phyloP scores from a whole-genome alignment of 768 basidiomycete genomes.

The Trametes punicea region DNA sequence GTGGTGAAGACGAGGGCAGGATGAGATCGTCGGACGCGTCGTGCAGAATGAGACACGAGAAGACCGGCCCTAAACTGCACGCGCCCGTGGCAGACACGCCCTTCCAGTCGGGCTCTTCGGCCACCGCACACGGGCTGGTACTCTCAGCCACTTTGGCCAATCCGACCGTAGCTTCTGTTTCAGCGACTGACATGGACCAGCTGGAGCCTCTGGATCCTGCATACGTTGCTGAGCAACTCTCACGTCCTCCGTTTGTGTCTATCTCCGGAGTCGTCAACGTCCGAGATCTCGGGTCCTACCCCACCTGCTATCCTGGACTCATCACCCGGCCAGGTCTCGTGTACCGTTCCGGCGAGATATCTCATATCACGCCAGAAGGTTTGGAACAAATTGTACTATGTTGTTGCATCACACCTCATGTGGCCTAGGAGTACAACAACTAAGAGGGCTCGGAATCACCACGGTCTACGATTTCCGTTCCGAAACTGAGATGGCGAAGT shows the following conservation, averaged over 20 bases:
- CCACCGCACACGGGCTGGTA: background rate
- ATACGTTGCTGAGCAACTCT: constrained; percentile 62
- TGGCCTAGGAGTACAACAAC: constrained; percentile 49
- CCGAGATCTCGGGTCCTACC: constrained; percentile 66
- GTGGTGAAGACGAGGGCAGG: constrained; percentile 20
- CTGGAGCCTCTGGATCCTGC: constrained; percentile 64
- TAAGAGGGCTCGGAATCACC: constrained; percentile 60
- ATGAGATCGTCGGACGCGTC: constrained; percentile 18
- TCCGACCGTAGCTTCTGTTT: background rate
- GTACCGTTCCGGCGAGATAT: constrained; percentile 72
- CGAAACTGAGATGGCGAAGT: constrained; percentile 75
- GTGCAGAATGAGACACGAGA: constrained; percentile 40
- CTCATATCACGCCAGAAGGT: constrained; percentile 69
- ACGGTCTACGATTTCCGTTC: constrained; percentile 77
- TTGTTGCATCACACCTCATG: background rate
- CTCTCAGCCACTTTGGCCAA: background rate
- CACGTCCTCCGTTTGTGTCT: constrained; percentile 64
- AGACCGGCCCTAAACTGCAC: constrained; percentile 40
- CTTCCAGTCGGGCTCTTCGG: constrained; percentile 1
- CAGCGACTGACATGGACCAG: constrained; percentile 23
- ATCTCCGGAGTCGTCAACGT: constrained; percentile 76
- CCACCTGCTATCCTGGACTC: constrained; percentile 41
- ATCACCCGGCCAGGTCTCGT: constrained; percentile 56
- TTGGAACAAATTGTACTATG: background rate
- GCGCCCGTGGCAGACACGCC: constrained; percentile 14